Percentiles rank a stretch among this genome's conserved stretches.
Evolutionary conservation across 2,329 filamentous ascomycete genomes (phyloP).

Genomic region (Cylindrodendrum hubeiense): DNA sequence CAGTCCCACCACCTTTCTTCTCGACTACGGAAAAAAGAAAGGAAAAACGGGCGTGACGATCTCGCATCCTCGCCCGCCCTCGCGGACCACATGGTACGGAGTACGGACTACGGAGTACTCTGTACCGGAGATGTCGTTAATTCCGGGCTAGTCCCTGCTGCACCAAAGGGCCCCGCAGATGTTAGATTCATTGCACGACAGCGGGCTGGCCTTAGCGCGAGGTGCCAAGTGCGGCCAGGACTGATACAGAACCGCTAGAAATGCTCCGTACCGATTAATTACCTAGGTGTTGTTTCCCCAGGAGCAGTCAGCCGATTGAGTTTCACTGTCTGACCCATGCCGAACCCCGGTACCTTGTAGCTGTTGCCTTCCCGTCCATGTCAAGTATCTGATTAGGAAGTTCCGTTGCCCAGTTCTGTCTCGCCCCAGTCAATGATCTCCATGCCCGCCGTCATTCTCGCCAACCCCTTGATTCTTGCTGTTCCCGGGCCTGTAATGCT

Average conservation of each 20-base stretch:
- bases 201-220: not conserved
- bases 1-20: not conserved
- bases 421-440: not conserved
- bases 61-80: not conserved
- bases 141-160: not conserved
- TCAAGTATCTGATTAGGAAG: not conserved
- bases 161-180: not conserved
- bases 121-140: not conserved
- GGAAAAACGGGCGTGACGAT: not conserved
- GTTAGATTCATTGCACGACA: constrained; percentile 1
- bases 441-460: not conserved
- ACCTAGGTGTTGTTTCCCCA: not conserved
- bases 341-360: not conserved
- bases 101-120: not conserved
- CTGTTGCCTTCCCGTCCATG: not conserved
- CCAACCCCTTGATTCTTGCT: not conserved
- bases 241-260: not conserved
- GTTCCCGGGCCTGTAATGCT: not conserved
- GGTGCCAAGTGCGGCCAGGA: not conserved
- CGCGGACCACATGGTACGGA: no score
- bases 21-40: not conserved
- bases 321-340: not conserved
- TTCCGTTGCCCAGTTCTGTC: no score
- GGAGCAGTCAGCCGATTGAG: not conserved
- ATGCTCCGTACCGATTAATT: not conserved